phyloP scores from a whole-genome alignment of 192 early-diverging fungal genomes.

The Jimgerdemannia flammicorona region DNA sequence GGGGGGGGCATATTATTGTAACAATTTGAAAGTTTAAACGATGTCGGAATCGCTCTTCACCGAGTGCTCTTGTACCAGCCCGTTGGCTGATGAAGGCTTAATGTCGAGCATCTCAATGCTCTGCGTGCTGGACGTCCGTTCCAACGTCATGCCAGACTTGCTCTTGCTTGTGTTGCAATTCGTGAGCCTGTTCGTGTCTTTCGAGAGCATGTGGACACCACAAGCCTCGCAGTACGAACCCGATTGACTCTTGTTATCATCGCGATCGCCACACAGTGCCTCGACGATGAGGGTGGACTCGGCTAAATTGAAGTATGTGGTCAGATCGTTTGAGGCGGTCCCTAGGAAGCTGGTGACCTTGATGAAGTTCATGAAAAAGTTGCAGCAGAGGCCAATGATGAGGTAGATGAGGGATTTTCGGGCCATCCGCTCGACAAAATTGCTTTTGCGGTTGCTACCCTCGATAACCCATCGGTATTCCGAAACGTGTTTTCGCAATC shows the following conservation, averaged over 20 bases:
- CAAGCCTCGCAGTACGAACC: not conserved
- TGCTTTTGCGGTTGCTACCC: constrained; percentile 6
- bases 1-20: not conserved
- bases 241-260: not conserved
- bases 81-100: not conserved
- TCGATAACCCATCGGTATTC: not conserved
- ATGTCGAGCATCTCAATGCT: not conserved
- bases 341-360: constrained; percentile 27
- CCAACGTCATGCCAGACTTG: not conserved
- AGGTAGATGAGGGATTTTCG: constrained; percentile 30
- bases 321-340: constrained; percentile 24
- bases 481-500: not conserved
- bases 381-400: constrained; percentile 22
- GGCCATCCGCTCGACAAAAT: constrained; percentile 25
- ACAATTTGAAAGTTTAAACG: not conserved
- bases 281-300: constrained; percentile 30
- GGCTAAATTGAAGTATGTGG: constrained; percentile 23
- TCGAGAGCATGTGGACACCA: not conserved
- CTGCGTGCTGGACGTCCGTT: not conserved
- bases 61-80: not conserved
- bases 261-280: constrained; percentile 22
- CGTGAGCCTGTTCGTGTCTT: not conserved
- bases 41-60: not conserved
- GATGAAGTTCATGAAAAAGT: constrained; percentile 30
- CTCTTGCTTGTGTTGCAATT: not conserved